Conservation (phyloP, 2,329 filamentous ascomycete genomes). For the Emergomyces pasteurianus region DNA sequence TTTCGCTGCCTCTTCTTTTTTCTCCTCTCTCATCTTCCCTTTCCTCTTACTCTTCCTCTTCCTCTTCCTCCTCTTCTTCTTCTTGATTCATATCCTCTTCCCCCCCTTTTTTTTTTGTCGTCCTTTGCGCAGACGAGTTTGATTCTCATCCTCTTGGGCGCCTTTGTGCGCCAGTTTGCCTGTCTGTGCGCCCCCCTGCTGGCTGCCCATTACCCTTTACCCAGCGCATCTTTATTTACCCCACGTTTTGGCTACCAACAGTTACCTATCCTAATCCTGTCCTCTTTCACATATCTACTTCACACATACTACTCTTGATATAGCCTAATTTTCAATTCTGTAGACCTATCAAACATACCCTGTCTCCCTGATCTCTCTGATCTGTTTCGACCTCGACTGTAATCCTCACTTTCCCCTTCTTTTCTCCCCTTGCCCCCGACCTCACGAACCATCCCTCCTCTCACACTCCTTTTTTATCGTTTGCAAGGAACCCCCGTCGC, state of each 20-base stretch:
- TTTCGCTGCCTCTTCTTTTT: conserved; percentile 2
- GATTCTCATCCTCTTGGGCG: conserved; percentile 1
- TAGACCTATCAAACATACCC: neutral
- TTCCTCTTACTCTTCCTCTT: neutral
- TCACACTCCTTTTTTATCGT: neutral
- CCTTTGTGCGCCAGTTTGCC: conserved; percentile 2
- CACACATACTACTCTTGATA: neutral
- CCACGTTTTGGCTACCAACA: conserved; percentile 1
- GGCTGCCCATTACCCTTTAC: neutral
- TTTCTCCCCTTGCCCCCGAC: neutral
- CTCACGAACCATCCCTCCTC: neutral
- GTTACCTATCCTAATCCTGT: neutral
- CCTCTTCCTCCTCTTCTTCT: neutral
- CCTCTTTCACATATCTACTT: neutral
- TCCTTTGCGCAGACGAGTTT: neutral
- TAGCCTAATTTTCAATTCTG: neutral
- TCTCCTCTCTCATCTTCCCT: neutral
- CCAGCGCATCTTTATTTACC: neutral
- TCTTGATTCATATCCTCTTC: neutral
- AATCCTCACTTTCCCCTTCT: neutral
- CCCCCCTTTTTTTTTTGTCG: neutral
- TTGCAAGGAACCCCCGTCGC: neutral
- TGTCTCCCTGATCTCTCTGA: neutral
- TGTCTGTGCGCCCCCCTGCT: neutral
- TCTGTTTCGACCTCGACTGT: neutral